Evolutionary conservation across 805 yeast species (phyloP).

Genomic region (Suhomyces faveliae): DNA sequence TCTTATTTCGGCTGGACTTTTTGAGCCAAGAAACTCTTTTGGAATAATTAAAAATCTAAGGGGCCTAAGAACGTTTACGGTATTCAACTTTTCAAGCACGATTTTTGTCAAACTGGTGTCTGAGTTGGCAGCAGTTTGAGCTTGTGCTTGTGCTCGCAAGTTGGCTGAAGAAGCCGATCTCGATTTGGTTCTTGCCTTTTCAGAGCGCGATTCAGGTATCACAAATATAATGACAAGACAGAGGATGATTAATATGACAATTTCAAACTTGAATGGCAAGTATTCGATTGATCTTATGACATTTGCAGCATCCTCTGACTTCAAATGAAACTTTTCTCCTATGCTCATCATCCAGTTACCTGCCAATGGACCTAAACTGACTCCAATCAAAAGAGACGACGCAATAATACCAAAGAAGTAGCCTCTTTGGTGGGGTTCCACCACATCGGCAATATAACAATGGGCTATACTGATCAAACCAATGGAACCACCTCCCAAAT

Average conservation of each 20-base stretch:
- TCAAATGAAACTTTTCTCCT: background rate
- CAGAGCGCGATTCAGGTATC: slow-evolving; percentile 16
- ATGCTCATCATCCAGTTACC: slow-evolving; percentile 1
- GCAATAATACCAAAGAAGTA: slow-evolving; percentile 9
- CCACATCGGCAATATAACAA: slow-evolving; percentile 11
- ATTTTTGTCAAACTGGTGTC: background rate
- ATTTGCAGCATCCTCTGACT: background rate
- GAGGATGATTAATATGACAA: slow-evolving; percentile 3
- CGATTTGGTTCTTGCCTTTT: slow-evolving; percentile 17
- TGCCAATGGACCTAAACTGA: slow-evolving; percentile 10
- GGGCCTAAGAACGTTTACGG: slow-evolving; percentile 18
- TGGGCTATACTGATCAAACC: slow-evolving; percentile 7
- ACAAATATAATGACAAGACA: slow-evolving; percentile 13
- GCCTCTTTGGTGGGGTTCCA: slow-evolving; percentile 7
- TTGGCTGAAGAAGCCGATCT: slow-evolving; percentile 7
- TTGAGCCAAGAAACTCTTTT: slow-evolving; percentile 10
- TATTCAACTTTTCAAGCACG: background rate
- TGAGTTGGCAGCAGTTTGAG: background rate
- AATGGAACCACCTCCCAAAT: slow-evolving; percentile 8
- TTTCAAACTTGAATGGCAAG: slow-evolving; percentile 17
- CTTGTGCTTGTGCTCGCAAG: background rate
- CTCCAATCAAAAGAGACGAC: slow-evolving; percentile 6
- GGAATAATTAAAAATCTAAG: slow-evolving; percentile 19
- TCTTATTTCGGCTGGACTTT: slow-evolving; percentile 10
- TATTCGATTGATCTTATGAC: slow-evolving; percentile 11